These are phyloP conservation scores for Paramecium sonneborni DNA, from an alignment of 73 alveolate genomes.

Conservation along the genomic window DNA sequence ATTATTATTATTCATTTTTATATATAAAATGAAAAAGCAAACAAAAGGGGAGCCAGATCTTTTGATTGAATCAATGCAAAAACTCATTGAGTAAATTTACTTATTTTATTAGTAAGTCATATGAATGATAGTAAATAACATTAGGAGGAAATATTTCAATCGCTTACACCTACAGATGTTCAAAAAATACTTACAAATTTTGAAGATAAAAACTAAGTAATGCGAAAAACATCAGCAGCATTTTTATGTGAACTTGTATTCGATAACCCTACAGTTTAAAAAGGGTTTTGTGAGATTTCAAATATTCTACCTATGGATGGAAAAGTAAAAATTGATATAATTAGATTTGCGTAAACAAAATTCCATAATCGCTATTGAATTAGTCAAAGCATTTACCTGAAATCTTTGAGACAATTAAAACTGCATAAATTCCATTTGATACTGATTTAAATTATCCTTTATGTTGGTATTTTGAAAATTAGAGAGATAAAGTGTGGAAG, in stretches of 20 bases:
- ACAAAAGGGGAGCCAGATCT: conserved; percentile 26
- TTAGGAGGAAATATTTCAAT: conserved; percentile 65
- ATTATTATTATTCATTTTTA: background rate
- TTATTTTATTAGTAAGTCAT: conserved; percentile 38
- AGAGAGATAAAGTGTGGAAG: conserved; percentile 45
- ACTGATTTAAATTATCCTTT: conserved; percentile 35
- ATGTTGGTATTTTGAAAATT: conserved; percentile 53
- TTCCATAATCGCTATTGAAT: conserved; percentile 44
- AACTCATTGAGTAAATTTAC: conserved; percentile 45
- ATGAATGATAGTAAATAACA: conserved; percentile 65
- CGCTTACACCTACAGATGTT: conserved; percentile 52
- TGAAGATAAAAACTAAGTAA: conserved; percentile 48
- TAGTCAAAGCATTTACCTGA: conserved; percentile 43
- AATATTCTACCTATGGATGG: conserved; percentile 67
- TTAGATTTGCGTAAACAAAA: conserved; percentile 64
- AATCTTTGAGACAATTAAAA: conserved; percentile 54
- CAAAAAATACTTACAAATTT: conserved; percentile 54
- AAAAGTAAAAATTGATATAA: conserved; percentile 12
- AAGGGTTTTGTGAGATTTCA: conserved; percentile 61
- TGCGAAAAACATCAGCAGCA: conserved; percentile 58
- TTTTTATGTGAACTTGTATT: conserved; percentile 63
- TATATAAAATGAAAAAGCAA: background rate
- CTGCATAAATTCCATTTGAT: conserved; percentile 60
- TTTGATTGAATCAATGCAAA: conserved; percentile 27
- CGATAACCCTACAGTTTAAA: conserved; percentile 58